Evolutionary conservation across 495 filamentous ascomycete genomes (phyloP), one percentile per base, ranked within the genome.

Genomic region (Choiromyces venosus): DNA sequence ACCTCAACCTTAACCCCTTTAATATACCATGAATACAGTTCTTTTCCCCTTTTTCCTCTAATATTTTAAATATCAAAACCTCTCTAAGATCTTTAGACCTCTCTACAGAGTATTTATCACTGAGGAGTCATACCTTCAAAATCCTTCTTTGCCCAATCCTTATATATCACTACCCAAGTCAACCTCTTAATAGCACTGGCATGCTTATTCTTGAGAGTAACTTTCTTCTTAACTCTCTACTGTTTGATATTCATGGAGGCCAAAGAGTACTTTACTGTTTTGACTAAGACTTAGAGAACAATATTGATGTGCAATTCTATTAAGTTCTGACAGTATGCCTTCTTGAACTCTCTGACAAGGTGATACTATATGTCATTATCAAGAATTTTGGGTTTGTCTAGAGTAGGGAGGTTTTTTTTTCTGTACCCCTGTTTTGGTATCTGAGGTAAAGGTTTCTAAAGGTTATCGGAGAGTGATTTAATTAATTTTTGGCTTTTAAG

Each of bases 21-120:
- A 10, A 0, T 14, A 21, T 25, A 4, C 21, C 33, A 37, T 40
- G 21, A 68, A 68, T 72, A 39, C 56, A 67, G 37, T 72, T 1
- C 1, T 72, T 68, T 5, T 68, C 5, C 29, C 9, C 68, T n/a
- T 68, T 72, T 61, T 44, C 64, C 36, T 35, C 10, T 18, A 6
- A 12, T 61, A 9, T 39, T 67, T 9, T 38, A 25, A 67, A 72
- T 38, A 72, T 37, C 52, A 56, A 72, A 25, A 68, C 35, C 0
- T 4, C 4, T 5, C 6, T 36, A 19, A 37, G 21, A 67, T 39
- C 21, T 18, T 21, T 35, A 16, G 35, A 37, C 38, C 2, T 39
- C 25, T 67, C 64, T 4, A 67, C 56, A 19, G 14, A 6, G 19
- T 4, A 67, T 33, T 72, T 38, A 42, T 42, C 25, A 18, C 29